A percentile compares a stretch with the other conserved stretches of the same genome.
phyloP scores from a whole-genome alignment of 371 early-diverging fungal genomes.

The Spraguea lophii region DNA sequence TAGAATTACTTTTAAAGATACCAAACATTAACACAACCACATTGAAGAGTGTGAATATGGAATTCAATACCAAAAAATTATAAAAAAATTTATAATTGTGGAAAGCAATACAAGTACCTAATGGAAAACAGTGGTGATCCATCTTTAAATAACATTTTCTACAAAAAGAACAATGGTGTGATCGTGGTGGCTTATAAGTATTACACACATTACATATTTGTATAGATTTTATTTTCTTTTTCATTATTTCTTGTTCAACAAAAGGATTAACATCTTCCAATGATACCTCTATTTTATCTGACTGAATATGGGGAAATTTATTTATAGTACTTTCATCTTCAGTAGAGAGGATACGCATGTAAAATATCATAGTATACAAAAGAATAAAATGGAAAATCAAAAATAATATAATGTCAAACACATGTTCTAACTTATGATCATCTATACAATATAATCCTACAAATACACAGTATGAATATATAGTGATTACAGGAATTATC shows the following conservation, averaged over 20 bases:
- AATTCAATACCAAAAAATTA: slow-evolving; percentile 38
- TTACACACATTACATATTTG: slow-evolving; percentile 43
- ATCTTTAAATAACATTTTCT: slow-evolving; percentile 44
- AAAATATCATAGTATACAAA: slow-evolving; percentile 26
- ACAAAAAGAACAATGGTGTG: slow-evolving; percentile 47
- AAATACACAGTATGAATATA: slow-evolving; percentile 40
- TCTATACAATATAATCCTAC: slow-evolving; percentile 33
- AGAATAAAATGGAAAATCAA: slow-evolving; percentile 26
- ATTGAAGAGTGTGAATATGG: slow-evolving; percentile 8
- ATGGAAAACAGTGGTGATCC: slow-evolving; percentile 45
- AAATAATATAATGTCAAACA: slow-evolving; percentile 17
- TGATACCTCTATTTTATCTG: not conserved
- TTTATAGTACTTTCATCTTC: slow-evolving; percentile 30
- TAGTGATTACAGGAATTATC: not conserved
- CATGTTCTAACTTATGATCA: slow-evolving; percentile 4
- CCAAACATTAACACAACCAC: slow-evolving; percentile 20
- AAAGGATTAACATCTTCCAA: slow-evolving; percentile 37
- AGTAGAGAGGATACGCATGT: slow-evolving; percentile 25
- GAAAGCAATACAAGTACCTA: slow-evolving; percentile 45
- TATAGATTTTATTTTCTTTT: slow-evolving; percentile 16
- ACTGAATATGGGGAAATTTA: slow-evolving; percentile 22
- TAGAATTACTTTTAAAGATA: not conserved
- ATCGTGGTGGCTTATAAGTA: slow-evolving; percentile 46
- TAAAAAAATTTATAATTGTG: slow-evolving; percentile 46
- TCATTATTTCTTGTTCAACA: slow-evolving; percentile 25